Conservation (phyloP, 352 stramenopile genomes). For the Phytophthora pluvialis region DNA sequence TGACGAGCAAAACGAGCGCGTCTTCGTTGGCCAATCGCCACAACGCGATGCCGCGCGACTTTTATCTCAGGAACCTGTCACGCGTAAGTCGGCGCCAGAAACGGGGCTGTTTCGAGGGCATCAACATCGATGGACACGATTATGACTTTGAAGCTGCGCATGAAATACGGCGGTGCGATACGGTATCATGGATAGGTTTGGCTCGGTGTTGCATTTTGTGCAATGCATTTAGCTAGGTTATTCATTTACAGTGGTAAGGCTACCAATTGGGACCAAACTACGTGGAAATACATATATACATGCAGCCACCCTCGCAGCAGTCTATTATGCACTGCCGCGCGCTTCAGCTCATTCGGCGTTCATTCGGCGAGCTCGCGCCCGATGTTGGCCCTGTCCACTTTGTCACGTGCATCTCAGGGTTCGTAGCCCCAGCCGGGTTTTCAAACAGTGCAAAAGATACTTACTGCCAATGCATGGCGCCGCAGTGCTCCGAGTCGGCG, state of each 20-base stretch:
- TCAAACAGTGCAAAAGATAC: slow-evolving; percentile 11
- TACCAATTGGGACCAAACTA: no score
- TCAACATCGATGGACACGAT: slow-evolving; percentile 1
- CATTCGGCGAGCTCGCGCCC: no score
- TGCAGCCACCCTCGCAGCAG: no score
- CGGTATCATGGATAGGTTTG: neutral
- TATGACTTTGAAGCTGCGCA: neutral
- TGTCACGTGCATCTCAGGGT: slow-evolving; percentile 11
- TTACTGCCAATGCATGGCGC: neutral
- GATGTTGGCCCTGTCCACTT: neutral
- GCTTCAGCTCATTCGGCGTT: no score
- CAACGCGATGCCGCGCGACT: no score
- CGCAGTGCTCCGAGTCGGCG: neutral
- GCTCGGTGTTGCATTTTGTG: neutral
- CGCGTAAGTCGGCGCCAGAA: neutral
- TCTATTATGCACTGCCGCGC: no score
- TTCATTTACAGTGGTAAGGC: no score
- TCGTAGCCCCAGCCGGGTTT: slow-evolving; percentile 7
- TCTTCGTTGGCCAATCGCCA: no score
- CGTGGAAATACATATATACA: no score
- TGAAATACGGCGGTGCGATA: neutral
- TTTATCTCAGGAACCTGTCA: no score
- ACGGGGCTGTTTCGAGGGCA: neutral
- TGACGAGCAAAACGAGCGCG: no score
- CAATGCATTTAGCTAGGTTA: no score